Percentiles rank a stretch among this genome's conserved stretches.
Evolutionary conservation across 208 protist species (phyloP).

Genomic region (Novymonas esmeraldas): DNA sequence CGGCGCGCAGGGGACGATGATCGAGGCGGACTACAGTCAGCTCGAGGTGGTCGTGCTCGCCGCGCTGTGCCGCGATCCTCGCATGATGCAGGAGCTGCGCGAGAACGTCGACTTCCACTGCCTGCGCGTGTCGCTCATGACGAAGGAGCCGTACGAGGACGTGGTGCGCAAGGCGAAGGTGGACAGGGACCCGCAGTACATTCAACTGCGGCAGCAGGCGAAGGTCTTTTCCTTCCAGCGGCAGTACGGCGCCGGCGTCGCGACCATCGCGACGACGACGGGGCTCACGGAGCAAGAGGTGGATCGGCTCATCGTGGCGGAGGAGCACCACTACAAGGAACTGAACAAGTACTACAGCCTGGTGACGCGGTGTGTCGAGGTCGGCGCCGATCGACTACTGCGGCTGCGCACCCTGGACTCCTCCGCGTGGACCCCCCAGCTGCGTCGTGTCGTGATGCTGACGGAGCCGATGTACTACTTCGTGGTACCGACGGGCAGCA

Average conservation of each 20-base stretch:
- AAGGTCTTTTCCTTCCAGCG: slow-evolving; percentile 94
- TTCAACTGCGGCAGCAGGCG: slow-evolving; percentile 90
- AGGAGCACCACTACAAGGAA: slow-evolving; percentile 89
- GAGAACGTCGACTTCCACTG: slow-evolving; percentile 92
- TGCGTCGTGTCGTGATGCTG: slow-evolving; percentile 76
- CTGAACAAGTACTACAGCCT: slow-evolving; percentile 80
- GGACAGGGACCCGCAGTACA: slow-evolving; percentile 84
- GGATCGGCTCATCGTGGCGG: slow-evolving; percentile 79
- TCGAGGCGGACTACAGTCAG: slow-evolving; percentile 92
- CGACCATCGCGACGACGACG: slow-evolving; percentile 85
- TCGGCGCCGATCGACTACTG: slow-evolving; percentile 72
- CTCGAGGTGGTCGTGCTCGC: slow-evolving; percentile 91
- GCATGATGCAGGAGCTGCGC: slow-evolving; percentile 88
- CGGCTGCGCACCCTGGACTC: slow-evolving; percentile 78
- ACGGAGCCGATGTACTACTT: slow-evolving; percentile 88
- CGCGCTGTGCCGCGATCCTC: slow-evolving; percentile 81
- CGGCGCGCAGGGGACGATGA: slow-evolving; percentile 78
- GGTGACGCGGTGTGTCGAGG: slow-evolving; percentile 79
- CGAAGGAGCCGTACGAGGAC: slow-evolving; percentile 89
- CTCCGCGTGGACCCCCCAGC: slow-evolving; percentile 51
- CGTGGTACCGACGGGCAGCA: slow-evolving; percentile 85
- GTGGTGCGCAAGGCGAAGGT: slow-evolving; percentile 85
- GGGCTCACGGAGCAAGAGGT: slow-evolving; percentile 88
- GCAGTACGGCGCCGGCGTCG: slow-evolving; percentile 87
- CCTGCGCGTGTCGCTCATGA: slow-evolving; percentile 88